Evolutionary conservation across 345 rosid species (phyloP).

Genomic region (Heritiera littoralis): DNA sequence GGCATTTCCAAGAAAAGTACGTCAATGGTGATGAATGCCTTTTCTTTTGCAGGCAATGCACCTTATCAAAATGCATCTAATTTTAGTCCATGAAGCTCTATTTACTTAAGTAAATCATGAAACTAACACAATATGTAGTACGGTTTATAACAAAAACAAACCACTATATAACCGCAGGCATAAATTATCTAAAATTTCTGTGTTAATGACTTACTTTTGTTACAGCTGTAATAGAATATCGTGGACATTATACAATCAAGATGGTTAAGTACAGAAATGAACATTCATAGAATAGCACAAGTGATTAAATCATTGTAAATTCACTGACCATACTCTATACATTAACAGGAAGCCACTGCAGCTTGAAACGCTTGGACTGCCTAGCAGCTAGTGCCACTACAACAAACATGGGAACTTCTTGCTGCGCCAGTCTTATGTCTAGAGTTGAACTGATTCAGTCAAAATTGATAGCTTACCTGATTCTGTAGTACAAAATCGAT

Average conservation of each 20-base stretch:
- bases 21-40: too few species aligned
- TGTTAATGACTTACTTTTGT: neutral
- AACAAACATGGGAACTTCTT: neutral
- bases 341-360: neutral
- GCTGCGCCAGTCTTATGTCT: neutral
- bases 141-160: neutral
- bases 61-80: neutral
- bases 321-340: neutral
- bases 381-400: neutral
- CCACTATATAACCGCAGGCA: neutral
- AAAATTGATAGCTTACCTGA: neutral
- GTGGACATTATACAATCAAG: constrained; percentile 5
- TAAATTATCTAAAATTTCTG: neutral
- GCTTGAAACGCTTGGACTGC: neutral
- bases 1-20: too few species aligned
- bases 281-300: neutral
- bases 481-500: neutral
- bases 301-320: neutral
- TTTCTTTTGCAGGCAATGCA: too few species aligned
- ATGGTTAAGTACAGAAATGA: constrained; percentile 1
- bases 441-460: constrained; percentile 19
- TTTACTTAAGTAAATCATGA: neutral
- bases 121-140: neutral
- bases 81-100: neutral
- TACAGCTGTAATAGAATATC: neutral